Evolutionary conservation across 1,284 basidiomycete genomes (phyloP), one percentile per base, ranked within the genome.

Genomic region (Thelephora terrestris): DNA sequence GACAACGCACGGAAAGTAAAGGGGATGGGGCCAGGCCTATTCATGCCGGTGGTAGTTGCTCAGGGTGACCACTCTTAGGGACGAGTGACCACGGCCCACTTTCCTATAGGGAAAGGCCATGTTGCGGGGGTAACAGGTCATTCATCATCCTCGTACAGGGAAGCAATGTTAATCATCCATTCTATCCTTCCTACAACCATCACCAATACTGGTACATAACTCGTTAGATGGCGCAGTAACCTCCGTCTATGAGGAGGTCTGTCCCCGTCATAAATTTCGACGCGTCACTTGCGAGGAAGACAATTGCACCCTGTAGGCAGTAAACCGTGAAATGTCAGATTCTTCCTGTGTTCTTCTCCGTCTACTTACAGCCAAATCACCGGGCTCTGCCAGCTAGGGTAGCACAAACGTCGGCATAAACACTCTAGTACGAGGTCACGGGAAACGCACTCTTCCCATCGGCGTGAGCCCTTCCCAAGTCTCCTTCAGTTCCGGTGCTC

Each of bases 391-490:
- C 78, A 88, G 80, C 79, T 85, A 50, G 35, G 51, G 49, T 10
- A 36, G 50, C 10, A 46, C 49, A 34, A 48, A 23, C 47, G 46
- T 52, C 45, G 55, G 54, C 43, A 52, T 48, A 34, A 34, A n/a
- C 7, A 5, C 32, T 44, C 38, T 9, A 20, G 48, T 37, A 43
- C 18, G 25, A 24, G 18, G 49, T 10, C 38, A 45, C 35, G 27
- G 35, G 43, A 17, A 10, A 71, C 74, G 59, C 61, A 85, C 85
- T 67, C 77, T 75, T 52, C 86, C 85, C 87, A 95, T 91, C 0
- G 94, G 93, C 5, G 92, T 96, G 59, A 92, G 63, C 57, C 76
- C 78, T 62, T 92, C 85, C 94, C 94, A 97, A 45, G 83, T 88
- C 67, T 83, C 85, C 78, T 83, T 85, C 38, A 87, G 74, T 53